phyloP scores from a whole-genome alignment of 1,139 yeast species.

The Debaryomyces sp. region DNA sequence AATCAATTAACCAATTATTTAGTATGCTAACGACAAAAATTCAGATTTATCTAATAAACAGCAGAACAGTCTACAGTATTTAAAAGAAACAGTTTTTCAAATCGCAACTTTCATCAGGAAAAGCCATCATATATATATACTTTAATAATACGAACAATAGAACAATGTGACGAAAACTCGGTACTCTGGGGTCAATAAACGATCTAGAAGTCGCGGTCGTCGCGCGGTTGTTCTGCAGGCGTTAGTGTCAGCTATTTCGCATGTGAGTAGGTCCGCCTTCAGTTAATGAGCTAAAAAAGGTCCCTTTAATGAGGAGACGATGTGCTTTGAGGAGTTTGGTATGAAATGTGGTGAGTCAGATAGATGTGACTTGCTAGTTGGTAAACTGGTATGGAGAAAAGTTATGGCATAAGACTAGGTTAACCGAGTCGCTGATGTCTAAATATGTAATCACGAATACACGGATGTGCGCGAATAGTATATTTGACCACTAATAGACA shows the following conservation, averaged over 20 bases:
- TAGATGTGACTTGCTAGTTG: background rate
- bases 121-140: background rate
- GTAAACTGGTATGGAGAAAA: background rate
- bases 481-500: background rate
- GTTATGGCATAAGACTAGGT: background rate
- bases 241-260: background rate
- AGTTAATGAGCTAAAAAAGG: background rate
- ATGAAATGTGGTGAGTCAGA: background rate
- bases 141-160: background rate
- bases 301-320: background rate
- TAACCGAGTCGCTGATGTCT: background rate
- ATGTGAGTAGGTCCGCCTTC: background rate
- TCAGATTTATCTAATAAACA: background rate
- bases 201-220: slow-evolving; percentile 1
- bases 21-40: background rate
- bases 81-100: background rate
- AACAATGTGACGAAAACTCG: background rate
- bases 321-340: background rate
- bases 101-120: background rate
- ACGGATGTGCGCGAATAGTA: background rate
- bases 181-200: background rate
- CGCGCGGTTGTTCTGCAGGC: background rate
- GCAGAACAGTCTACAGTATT: background rate
- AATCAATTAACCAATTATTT: background rate
- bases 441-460: background rate